Percentiles rank a stretch among this genome's conserved stretches.
These are phyloP conservation scores for Trichoderma lentiforme DNA, from an alignment of 2,329 filamentous ascomycete species.

Conservation along the genomic window DNA sequence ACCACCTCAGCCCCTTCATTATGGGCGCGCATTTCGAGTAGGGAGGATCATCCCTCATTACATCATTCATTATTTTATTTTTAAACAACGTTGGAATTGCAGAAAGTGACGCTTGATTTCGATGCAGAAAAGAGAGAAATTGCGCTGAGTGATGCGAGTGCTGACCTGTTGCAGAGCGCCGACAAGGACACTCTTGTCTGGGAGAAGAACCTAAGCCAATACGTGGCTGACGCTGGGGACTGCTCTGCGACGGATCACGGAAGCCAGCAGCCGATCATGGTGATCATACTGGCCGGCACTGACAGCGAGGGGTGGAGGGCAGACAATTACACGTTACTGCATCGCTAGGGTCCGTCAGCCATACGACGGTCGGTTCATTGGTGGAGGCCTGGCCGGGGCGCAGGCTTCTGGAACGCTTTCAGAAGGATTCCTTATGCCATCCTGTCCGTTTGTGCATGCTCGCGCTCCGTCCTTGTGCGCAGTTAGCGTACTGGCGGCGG, in stretches of 20 bases:
- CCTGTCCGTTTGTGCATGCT: background rate
- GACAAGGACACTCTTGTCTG: background rate
- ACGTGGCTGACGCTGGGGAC: background rate
- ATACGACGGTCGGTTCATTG: background rate
- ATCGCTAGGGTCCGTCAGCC: background rate
- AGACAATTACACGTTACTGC: background rate
- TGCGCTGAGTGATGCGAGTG: background rate
- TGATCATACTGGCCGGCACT: conserved; percentile 16
- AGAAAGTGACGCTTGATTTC: background rate
- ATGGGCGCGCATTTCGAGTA: background rate
- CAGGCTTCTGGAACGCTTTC: conserved; percentile 16
- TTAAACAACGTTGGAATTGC: background rate
- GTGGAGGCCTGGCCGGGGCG: background rate
- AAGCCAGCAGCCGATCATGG: conserved; percentile 20
- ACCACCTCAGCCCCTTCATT: background rate
- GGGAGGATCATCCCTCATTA: background rate
- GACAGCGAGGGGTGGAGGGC: conserved; percentile 5
- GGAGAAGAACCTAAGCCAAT: background rate
- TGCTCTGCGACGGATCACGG: conserved; percentile 16
- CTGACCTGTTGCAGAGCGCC: background rate
- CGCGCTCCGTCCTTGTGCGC: background rate
- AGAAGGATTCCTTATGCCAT: conserved; percentile 14
- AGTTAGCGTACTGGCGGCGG: background rate
- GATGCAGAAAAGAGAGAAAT: background rate
- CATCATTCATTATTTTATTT: background rate